Evolutionary conservation across 1,139 yeast genomes (phyloP), one percentile per base, ranked within the genome.

Genomic region (Martiniozyma asiatica): DNA sequence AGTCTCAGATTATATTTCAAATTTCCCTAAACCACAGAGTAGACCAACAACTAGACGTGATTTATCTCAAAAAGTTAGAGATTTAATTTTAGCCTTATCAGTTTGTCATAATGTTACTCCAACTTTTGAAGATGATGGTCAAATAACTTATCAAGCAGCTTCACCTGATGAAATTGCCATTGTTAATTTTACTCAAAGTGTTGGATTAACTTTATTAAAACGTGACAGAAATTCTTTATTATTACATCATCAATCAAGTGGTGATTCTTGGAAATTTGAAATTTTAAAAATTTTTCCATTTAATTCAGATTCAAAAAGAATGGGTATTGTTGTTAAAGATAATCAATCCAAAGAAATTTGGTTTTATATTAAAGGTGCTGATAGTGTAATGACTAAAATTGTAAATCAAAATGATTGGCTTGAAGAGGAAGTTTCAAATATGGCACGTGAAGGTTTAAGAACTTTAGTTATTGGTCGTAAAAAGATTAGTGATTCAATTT

Each of bases 91-190:
- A 3, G 81, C 96, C 0, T 61, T 92, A 30, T 94, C 97, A 0
- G 60, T 87, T 12, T 92, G 99, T 53, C 99, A 92, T 52, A 85
- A 85, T 44, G 99, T 92, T 18, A 92, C 98, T 0, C 95, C 95
- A 2, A 71, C 84, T 0, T 64, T 70, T 40, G 92, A 79, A 35
- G 75, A 68, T 35, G 74, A 67, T 35, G 75, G 75, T 5, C 66
- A 58, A 30, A 51, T 81, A 8, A 67, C 84, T 2, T 92, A 87
- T 51, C 99, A 92, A 55, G 98, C 98, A 0, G 96, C 97, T 0
- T 87, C 97, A 0, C 99, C 99, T 0, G 99, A 92, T 59, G 99
- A 92, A 53, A 76, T 89, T 40, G 98, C 99, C 14, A 89, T 92
- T 42, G 97, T 92, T 18, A 79, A 79, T 48, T 92, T 85, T 59